Evolutionary conservation across 2,329 filamentous ascomycete genomes (phyloP), one percentile per base, ranked within the genome.

Genomic region (Venturia carpophila): DNA sequence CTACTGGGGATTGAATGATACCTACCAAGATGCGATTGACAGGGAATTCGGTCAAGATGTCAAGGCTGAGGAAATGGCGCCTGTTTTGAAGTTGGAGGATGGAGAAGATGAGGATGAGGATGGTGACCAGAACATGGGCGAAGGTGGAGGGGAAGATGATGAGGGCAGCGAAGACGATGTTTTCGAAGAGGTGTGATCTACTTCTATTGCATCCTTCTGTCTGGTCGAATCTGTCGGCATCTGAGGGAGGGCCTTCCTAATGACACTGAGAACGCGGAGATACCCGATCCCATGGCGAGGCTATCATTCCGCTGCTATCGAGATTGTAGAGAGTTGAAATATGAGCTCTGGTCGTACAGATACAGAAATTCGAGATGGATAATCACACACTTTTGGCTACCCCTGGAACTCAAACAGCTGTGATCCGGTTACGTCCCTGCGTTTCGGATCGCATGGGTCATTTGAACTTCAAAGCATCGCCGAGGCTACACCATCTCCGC

Each of bases 1-100:
- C 74, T 87, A 88, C 69, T 97, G 92, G 87, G 88, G 88, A 70
- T 78, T 97, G 66, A 65, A 52, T 19, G 42, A 63, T 27, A 39
- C 45, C 5, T 47, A 47, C 21, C 34, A 58, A 24, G 52, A 52
- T 6, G 47, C 47, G 1, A 24, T 52, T 52, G 47, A 52, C 13
- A 13, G 56, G 24, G 41, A 39, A 6, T 60, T 60, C 30, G 34
- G 37, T 10, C 39, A 43, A 56, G 63, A 42, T 39, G 49, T 58
- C 34, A 60, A 64, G 39, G 13, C 30, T 5, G 63, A 64, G 21
- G 63, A 64, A n/a, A 37, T 58, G n/a, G 63, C 47, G n/a, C 49
- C 47, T 43, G 62, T 11, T 10, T 27, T 55, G 42, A 64, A 55
- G 24, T 5, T 34, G 42, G 62, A 64, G 24, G 62, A 58, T 5